These are phyloP conservation scores for Chlamydomonas incerta DNA, from an alignment of 139 green algal species.

Conservation along the genomic window DNA sequence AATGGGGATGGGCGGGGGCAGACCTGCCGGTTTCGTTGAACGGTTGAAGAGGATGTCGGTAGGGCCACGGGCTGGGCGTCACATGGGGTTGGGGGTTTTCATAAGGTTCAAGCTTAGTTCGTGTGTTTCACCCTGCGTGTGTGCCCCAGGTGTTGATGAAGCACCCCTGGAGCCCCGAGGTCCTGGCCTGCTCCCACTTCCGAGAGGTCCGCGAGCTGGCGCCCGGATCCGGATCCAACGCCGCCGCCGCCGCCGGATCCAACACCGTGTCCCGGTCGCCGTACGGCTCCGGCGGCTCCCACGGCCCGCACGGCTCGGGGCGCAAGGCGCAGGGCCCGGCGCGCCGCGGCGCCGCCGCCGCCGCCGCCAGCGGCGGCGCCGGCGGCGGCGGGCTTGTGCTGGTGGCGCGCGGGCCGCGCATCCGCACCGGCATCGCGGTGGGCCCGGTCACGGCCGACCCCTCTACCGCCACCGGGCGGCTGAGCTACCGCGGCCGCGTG, in stretches of 20 bases:
- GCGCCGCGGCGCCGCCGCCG: not conserved
- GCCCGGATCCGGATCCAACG: no score
- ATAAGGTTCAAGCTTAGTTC: no score
- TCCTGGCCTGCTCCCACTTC: conserved; percentile 1
- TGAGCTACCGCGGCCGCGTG: conserved; percentile 41
- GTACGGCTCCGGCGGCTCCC: no score
- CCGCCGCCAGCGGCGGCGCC: not conserved
- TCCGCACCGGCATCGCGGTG: conserved; percentile 12
- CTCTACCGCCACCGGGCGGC: conserved; percentile 4
- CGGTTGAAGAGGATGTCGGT: no score
- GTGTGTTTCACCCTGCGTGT: not conserved
- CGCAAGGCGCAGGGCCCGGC: not conserved
- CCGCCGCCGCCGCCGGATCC: no score
- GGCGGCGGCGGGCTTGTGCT: not conserved
- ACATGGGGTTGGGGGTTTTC: no score
- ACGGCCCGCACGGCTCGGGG: no score
- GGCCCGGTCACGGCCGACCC: conserved; percentile 4
- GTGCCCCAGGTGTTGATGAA: not conserved
- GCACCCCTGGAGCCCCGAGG: conserved; percentile 4
- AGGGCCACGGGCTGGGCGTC: no score
- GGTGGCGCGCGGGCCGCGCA: conserved; percentile 14
- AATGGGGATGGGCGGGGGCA: no score
- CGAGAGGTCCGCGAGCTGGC: not conserved
- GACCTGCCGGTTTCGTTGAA: no score
- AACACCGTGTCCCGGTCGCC: no score